Percentiles rank a stretch among this genome's conserved stretches.
These are phyloP conservation scores for Fusarium tricinctum DNA, from an alignment of 2,329 filamentous ascomycete species.

Conservation along the genomic window DNA sequence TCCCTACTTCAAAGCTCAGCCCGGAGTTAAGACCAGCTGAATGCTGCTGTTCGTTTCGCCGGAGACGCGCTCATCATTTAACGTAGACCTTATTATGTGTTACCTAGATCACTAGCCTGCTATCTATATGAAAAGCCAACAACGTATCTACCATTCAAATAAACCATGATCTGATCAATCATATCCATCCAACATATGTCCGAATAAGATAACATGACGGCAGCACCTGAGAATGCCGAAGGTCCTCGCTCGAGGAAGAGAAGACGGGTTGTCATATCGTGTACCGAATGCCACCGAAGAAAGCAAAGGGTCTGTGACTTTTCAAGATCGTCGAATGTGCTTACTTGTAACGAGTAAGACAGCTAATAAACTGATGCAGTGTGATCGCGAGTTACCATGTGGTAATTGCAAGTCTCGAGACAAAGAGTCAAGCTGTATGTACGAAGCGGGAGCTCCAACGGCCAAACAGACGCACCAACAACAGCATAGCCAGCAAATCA, in stretches of 20 bases:
- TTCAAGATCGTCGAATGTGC: not conserved
- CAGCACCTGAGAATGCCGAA: conserved; percentile 2
- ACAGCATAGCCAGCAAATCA: conserved; percentile 5
- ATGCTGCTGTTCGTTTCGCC: conserved; percentile 1
- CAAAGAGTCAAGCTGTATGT: conserved; percentile 68
- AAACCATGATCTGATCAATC: no score
- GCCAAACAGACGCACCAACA: conserved; percentile 48
- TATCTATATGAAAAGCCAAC: not conserved
- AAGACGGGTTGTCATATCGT: conserved; percentile 72
- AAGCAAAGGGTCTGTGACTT: conserved; percentile 67
- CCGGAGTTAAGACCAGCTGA: conserved; percentile 22
- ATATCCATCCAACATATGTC: not conserved
- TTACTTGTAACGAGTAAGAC: not conserved
- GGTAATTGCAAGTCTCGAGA: conserved; percentile 70
- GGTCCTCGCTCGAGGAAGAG: conserved; percentile 61
- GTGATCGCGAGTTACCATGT: conserved; percentile 71
- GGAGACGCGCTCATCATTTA: not conserved
- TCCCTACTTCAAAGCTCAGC: conserved; percentile 3
- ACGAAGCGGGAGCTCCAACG: conserved; percentile 66
- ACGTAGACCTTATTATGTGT: not conserved
- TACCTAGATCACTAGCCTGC: not conserved
- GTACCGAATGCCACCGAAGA: conserved; percentile 73
- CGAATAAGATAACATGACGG: conserved; percentile 23
- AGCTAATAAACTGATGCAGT: conserved; percentile 55
- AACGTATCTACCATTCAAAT: not conserved